Evolutionary conservation across 352 stramenopile species (phyloP).

Genomic region (Pythium grandisporangium): DNA sequence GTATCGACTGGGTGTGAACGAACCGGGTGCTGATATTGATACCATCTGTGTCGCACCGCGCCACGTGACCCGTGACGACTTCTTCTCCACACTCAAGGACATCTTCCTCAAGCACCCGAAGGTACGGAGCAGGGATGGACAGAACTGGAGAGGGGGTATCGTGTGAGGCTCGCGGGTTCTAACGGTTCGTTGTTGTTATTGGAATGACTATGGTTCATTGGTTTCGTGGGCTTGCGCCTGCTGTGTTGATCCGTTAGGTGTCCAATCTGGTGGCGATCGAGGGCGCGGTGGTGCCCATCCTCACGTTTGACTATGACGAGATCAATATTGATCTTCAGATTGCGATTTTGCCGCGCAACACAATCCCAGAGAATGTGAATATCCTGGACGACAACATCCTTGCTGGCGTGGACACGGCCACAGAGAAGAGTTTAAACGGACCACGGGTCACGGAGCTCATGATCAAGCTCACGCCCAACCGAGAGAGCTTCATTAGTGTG

Average conservation of each 20-base stretch:
- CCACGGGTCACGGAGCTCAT: conserved; percentile 88
- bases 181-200: too few species aligned
- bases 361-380: conserved; percentile 86
- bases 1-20: conserved; percentile 96
- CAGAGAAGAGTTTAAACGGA: conserved; percentile 87
- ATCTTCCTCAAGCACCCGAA: conserved; percentile 91
- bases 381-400: conserved; percentile 89
- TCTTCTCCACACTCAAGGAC: conserved; percentile 92
- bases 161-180: too few species aligned
- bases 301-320: conserved; percentile 98
- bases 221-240: not conserved
- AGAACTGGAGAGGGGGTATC: too few species aligned
- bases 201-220: not conserved
- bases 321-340: conserved; percentile 99
- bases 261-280: conserved; percentile 76
- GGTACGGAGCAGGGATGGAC: too few species aligned
- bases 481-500: conserved; percentile 83
- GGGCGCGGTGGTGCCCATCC: conserved; percentile 93
- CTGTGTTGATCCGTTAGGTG: conserved; percentile 3
- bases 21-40: conserved; percentile 96
- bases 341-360: conserved; percentile 88
- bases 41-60: conserved; percentile 96
- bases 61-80: conserved; percentile 93
- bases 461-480: conserved; percentile 84
- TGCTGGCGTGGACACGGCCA: conserved; percentile 75